Percentiles rank a stretch among this genome's conserved stretches.
Evolutionary conservation across 2,329 filamentous ascomycete species (phyloP).

Genomic region (Parastagonospora avenae): DNA sequence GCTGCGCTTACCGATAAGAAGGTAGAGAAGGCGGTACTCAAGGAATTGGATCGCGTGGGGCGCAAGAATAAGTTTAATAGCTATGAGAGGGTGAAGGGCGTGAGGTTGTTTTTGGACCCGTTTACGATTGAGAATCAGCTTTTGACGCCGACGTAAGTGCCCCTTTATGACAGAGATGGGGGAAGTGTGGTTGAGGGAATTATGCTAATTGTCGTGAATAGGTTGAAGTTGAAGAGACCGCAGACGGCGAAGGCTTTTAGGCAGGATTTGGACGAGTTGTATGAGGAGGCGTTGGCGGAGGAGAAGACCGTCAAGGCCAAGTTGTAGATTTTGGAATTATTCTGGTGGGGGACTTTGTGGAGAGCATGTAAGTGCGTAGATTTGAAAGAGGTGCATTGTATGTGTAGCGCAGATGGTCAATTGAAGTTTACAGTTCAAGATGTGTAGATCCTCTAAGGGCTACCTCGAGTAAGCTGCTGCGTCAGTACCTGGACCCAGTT

Average conservation of each 20-base stretch:
- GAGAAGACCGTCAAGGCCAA: constrained; percentile 51
- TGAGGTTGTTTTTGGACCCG: constrained; percentile 79
- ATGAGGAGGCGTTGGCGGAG: constrained; percentile 58
- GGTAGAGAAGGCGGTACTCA: constrained; percentile 75
- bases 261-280: constrained; percentile 63
- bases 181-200: neutral
- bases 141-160: constrained; percentile 84
- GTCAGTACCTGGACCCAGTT: no score
- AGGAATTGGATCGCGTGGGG: constrained; percentile 77
- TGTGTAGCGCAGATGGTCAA: no score
- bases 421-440: no score
- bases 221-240: constrained; percentile 73
- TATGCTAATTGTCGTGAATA: constrained; percentile 42
- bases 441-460: no score
- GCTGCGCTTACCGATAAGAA: constrained; percentile 70
- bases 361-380: neutral
- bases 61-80: constrained; percentile 88
- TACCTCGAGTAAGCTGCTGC: no score
- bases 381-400: neutral
- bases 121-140: constrained; percentile 94
- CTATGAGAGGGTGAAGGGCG: constrained; percentile 80
- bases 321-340: constrained; percentile 47
- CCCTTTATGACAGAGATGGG: no score
- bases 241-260: constrained; percentile 68
- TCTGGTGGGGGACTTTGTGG: neutral